Base-by-base conservation (phyloP, 306 rosid species). In the Glycine soja region DNA sequence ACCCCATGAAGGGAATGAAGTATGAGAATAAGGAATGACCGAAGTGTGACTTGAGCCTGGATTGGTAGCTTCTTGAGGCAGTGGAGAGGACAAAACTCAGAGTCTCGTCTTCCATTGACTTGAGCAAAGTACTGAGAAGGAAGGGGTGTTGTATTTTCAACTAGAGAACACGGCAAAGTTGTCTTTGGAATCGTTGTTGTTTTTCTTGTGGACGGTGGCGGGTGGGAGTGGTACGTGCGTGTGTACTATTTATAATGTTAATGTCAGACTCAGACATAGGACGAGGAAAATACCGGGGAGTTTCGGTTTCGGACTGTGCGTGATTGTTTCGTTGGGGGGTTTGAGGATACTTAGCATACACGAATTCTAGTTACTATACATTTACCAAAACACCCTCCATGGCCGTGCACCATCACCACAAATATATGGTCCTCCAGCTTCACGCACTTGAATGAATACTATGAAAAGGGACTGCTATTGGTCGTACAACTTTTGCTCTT, bases 31-130 rank as follows among this genome's bases (percentile, higher is more conserved):
- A 10, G 52, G 73, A 83, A 87, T 83, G 45, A 92, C 95, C 93
- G 7, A 89, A 74, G n/a, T 84, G 89, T 72, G 97, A 89, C 80
- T 85, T 88, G 6, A 70, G 81, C 69, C 56, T 24, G 11, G 89
- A 83, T 54, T 43, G 87, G 82, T 72, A 53, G 85, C 58, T 76
- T 76, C 79, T 83, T 14, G 90, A 83, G 76, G 91, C 40, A 79
- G 85, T 81, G 47, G 92, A 82, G 73, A 87, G 72, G 54, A 68
- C 90, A 68, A 81, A 86, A 80, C 73, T 78, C 82, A 82, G 78
- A 79, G 83, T 71, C 3, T 83, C 89, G 53, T 75, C 84, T 48
- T 89, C 95, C 97, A 92, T 92, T 24, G 89, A 62, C 54, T 72
- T 79, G 8, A 10, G 65, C 10, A 8, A 7, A 52, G 30, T 24